Base-by-base conservation (phyloP, 2,329 filamentous ascomycete species). In the Fusarium albosuccineum region DNA sequence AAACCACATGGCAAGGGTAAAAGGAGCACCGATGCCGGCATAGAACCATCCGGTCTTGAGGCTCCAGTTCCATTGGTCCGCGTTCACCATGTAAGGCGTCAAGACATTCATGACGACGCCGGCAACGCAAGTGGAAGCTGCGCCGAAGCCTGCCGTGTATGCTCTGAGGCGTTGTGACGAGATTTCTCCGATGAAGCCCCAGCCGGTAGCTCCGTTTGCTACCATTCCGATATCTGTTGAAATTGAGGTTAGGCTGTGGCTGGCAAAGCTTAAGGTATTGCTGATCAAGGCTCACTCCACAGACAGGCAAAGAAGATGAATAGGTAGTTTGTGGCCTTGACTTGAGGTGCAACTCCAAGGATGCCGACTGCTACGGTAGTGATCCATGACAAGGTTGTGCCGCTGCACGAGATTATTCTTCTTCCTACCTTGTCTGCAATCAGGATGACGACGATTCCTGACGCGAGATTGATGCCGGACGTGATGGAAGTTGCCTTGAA, bases 151-250 rank as follows among this genome's bases (percentile, higher is more conserved):
- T 5, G 77, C 73, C 0, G 77, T 78, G 16, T 74, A 75, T 0
- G 74, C 71, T 0, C 77, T 74, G 4, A 79, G 67, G 5, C 77
- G 73, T 13, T 77, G 75, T 0, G 78, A 76, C 0, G 78, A 79
- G 9, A 80, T 78, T 57, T 80, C 80, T 34, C 71, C 75, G 36
- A 75, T 72, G 44, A 75, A 75, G 2, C 74, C 73, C 69, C 73
- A 77, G 5, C 74, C 74, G 1, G 72, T 70, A 6, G 58, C 58
- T 1, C 58, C 58, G 11, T 61, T 61, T 2, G 58, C 29, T 9
- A 46, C 30, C 54, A 64, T 64, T 14, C 58, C 57, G 13, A 62
- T 46, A 6, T 64, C 57, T 64, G 6, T n/a, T 33, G 1, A 27
- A 3, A 3, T 22, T 22, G 22, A 22, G 22, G 22, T 22, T 22